These are phyloP conservation scores for Porcisia deanei DNA, from an alignment of 208 protist genomes.

Conservation along the genomic window DNA sequence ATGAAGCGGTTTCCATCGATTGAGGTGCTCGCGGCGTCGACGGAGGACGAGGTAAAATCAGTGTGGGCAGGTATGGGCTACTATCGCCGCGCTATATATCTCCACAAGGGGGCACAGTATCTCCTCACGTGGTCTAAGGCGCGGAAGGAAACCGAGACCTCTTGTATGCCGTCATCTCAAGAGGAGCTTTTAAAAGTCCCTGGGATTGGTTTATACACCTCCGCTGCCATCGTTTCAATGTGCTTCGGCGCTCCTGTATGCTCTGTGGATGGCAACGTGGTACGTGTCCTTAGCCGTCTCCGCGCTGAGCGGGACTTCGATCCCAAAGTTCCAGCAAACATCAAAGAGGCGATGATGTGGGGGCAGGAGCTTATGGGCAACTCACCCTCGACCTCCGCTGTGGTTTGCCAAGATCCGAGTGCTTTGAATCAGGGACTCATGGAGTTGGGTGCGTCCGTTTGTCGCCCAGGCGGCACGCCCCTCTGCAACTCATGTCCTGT, in stretches of 20 bases:
- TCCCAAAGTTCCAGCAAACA: slow-evolving; percentile 66
- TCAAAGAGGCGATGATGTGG: slow-evolving; percentile 56
- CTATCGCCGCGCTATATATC: slow-evolving; percentile 89
- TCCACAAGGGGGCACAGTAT: slow-evolving; percentile 87
- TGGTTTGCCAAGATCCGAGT: slow-evolving; percentile 43
- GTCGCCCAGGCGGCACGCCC: slow-evolving; percentile 69
- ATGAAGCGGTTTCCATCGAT: slow-evolving; percentile 89
- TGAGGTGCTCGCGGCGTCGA: slow-evolving; percentile 65
- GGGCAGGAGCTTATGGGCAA: slow-evolving; percentile 62
- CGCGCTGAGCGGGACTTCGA: slow-evolving; percentile 72
- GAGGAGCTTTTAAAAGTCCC: slow-evolving; percentile 74
- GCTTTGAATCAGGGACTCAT: slow-evolving; percentile 93
- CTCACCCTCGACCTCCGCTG: slow-evolving; percentile 14
- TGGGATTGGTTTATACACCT: slow-evolving; percentile 94
- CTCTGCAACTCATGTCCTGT: slow-evolving; percentile 80
- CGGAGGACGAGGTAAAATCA: slow-evolving; percentile 83
- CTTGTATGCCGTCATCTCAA: slow-evolving; percentile 27
- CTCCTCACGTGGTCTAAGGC: slow-evolving; percentile 47
- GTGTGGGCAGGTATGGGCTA: slow-evolving; percentile 94
- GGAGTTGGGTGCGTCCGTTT: slow-evolving; percentile 91
- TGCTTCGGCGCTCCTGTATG: slow-evolving; percentile 74
- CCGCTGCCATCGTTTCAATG: slow-evolving; percentile 92
- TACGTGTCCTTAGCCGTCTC: slow-evolving; percentile 91
- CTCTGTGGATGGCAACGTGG: slow-evolving; percentile 93
- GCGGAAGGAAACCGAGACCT: slow-evolving; percentile 3